phyloP scores from a whole-genome alignment of 805 yeast species.

The Metschnikowia aberdeeniae region DNA sequence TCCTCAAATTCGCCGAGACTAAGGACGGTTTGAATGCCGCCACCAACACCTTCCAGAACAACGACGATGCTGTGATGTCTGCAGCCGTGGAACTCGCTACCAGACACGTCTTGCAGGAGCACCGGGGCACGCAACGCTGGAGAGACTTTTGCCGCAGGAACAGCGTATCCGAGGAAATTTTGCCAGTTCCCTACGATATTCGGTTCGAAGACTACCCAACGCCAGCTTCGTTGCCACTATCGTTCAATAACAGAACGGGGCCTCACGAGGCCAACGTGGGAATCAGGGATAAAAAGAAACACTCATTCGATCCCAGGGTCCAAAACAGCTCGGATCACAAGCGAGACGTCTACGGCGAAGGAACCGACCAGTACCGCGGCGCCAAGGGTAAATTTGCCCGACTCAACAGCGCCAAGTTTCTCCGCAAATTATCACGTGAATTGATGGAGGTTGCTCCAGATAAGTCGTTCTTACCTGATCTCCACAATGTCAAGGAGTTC shows the following conservation, averaged over 20 bases:
- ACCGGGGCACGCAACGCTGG: constrained; percentile 49
- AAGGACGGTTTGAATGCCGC: constrained; percentile 40
- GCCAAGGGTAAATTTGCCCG: constrained; percentile 45
- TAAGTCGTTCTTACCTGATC: constrained; percentile 48
- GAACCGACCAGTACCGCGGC: constrained; percentile 59
- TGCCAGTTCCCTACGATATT: constrained; percentile 22
- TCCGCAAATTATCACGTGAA: constrained; percentile 52
- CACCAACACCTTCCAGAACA: constrained; percentile 37
- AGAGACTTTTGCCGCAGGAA: constrained; percentile 23
- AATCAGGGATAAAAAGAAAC: constrained; percentile 74
- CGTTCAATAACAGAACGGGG: constrained; percentile 88
- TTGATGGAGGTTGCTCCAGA: constrained; percentile 36
- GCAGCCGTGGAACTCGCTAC: constrained; percentile 75
- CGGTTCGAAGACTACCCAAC: constrained; percentile 22
- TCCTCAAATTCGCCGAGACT: constrained; percentile 44
- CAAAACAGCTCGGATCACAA: constrained; percentile 61
- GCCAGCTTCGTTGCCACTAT: constrained; percentile 41
- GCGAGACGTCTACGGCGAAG: constrained; percentile 73
- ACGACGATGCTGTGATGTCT: constrained; percentile 40
- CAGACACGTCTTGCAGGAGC: constrained; percentile 55
- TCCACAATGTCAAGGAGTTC: constrained; percentile 54
- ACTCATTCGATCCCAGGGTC: constrained; percentile 78
- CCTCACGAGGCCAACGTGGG: constrained; percentile 70
- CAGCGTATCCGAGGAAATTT: constrained; percentile 1
- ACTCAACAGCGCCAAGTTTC: constrained; percentile 49